Evolutionary conservation across 805 yeast genomes (phyloP).

Genomic region (Vanderwaltozyma polyspora): DNA sequence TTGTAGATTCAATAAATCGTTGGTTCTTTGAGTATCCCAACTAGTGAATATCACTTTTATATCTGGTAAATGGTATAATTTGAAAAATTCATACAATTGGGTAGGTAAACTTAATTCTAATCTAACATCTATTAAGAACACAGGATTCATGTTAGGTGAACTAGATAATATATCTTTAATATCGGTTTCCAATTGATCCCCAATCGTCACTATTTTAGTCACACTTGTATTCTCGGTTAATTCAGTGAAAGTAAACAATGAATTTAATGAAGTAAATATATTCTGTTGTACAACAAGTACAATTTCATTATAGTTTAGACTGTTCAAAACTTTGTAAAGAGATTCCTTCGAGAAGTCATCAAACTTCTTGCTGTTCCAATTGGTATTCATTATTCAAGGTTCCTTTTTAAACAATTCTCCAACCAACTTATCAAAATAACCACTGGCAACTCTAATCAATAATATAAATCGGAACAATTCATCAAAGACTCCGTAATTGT

Average conservation of each 20-base stretch:
- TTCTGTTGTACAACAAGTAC: conserved; percentile 17
- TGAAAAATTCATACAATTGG: conserved; percentile 3
- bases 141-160: conserved; percentile 7
- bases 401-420: not conserved
- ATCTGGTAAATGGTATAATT: not conserved
- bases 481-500: too few species aligned
- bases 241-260: conserved; percentile 18
- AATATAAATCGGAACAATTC: too few species aligned
- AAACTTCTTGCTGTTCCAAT: conserved; percentile 22
- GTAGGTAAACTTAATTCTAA: conserved; percentile 13
- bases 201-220: conserved; percentile 16
- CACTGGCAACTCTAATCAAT: too few species aligned
- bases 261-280: conserved; percentile 14
- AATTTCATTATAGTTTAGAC: conserved; percentile 9
- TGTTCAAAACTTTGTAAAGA: conserved; percentile 10
- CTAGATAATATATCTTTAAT: conserved; percentile 7
- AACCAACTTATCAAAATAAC: not conserved
- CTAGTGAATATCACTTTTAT: conserved; percentile 9
- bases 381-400: conserved; percentile 8
- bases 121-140: conserved; percentile 21
- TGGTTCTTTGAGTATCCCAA: conserved; percentile 11
- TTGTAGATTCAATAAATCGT: conserved; percentile 3
- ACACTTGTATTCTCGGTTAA: conserved; percentile 20
- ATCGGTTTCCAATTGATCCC: conserved; percentile 12
- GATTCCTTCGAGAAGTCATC: conserved; percentile 6